Evolutionary conservation across 192 early-diverging fungal species (phyloP).

Genomic region (Coemansia sp.): DNA sequence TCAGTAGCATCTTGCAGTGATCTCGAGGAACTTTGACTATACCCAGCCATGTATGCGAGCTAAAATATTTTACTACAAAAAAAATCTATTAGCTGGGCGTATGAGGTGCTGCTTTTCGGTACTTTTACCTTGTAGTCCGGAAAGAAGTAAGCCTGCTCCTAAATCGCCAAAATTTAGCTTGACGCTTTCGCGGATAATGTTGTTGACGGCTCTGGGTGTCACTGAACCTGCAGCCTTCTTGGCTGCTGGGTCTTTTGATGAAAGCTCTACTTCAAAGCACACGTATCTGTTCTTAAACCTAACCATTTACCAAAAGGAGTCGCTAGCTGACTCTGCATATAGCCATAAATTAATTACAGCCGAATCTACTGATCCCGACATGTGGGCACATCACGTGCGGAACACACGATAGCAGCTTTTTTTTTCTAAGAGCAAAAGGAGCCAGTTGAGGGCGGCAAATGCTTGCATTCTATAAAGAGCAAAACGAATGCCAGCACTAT

Average conservation of each 20-base stretch:
- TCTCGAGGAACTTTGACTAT: constrained; percentile 47
- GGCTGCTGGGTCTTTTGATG: background rate
- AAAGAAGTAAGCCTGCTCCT: constrained; percentile 25
- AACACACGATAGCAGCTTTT: too few species aligned
- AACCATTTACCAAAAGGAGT: constrained; percentile 22
- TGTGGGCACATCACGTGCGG: constrained; percentile 8
- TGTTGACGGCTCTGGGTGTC: constrained; percentile 10
- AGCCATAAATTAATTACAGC: background rate
- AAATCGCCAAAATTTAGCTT: constrained; percentile 42
- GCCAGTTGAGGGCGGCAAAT: too few species aligned
- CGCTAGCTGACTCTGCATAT: background rate
- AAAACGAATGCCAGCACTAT: too few species aligned
- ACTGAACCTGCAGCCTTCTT: background rate
- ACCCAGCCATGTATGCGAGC: constrained; percentile 28
- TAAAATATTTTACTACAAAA: constrained; percentile 37
- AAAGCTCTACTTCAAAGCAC: constrained; percentile 37
- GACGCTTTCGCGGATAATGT: constrained; percentile 33
- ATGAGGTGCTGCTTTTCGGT: background rate
- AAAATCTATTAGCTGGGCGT: background rate
- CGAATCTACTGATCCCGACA: background rate
- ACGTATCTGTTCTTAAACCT: constrained; percentile 51
- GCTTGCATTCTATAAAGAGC: too few species aligned
- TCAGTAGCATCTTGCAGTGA: constrained; percentile 42
- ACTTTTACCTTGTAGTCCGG: constrained; percentile 33
- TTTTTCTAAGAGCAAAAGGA: too few species aligned